Conservation (phyloP, 352 stramenopile genomes). For the Poterioochromonas sp. region DNA sequence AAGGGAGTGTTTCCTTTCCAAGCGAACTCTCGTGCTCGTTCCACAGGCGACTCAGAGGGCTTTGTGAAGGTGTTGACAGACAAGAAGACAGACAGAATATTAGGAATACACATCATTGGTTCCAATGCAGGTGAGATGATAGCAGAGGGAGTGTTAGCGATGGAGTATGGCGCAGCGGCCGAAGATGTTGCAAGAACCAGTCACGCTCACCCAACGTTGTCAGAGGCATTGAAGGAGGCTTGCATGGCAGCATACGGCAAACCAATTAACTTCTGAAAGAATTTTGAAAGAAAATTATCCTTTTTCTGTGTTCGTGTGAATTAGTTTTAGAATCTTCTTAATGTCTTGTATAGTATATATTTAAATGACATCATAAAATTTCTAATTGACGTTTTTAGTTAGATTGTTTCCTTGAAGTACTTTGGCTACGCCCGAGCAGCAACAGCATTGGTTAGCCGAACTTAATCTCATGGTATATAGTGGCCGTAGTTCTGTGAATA, state of each 20-base stretch:
- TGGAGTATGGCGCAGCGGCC: conserved; percentile 95
- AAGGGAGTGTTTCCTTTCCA: conserved; percentile 95
- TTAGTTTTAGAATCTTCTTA: too few relatives aligned
- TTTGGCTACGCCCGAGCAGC: too few relatives aligned
- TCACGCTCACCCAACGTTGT: conserved; percentile 93
- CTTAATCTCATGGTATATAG: too few relatives aligned
- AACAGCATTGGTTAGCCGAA: too few relatives aligned
- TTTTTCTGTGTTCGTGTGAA: too few relatives aligned
- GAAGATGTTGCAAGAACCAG: conserved; percentile 98
- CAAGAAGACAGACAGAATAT: conserved; percentile 93
- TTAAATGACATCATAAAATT: too few relatives aligned
- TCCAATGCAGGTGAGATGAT: conserved; percentile 99
- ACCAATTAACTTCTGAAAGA: conserved; percentile 99
- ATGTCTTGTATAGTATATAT: too few relatives aligned
- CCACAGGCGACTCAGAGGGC: conserved; percentile 78
- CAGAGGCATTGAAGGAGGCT: conserved; percentile 97
- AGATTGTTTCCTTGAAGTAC: too few relatives aligned
- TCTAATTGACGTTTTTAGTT: too few relatives aligned
- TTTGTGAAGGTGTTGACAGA: conserved; percentile 96
- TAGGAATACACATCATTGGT: conserved; percentile 97
- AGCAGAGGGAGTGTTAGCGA: conserved; percentile 90
- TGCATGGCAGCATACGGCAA: conserved; percentile 94
- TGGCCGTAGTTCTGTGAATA: too few relatives aligned
- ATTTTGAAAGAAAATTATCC: too few relatives aligned
- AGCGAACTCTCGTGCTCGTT: conserved; percentile 88